A percentile compares a stretch with the other conserved stretches of the same genome.
Conservation (phyloP, 805 yeast genomes). For the Yamadazyma akitaensis region DNA sequence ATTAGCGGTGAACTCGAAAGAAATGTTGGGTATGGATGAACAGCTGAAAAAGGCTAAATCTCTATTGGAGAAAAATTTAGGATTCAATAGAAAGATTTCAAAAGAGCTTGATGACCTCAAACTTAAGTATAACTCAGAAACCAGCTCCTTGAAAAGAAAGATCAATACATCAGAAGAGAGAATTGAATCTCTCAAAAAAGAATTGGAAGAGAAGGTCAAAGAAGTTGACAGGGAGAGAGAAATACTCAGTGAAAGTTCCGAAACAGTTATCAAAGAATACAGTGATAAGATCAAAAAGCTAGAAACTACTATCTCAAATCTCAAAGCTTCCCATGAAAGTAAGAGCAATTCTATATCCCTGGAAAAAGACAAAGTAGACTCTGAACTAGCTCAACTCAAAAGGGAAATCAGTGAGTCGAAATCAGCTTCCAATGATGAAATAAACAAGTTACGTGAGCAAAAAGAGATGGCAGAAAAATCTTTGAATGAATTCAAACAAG, state of each 20-base stretch:
- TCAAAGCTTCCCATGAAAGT: conserved; percentile 14
- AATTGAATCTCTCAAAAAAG: conserved; percentile 25
- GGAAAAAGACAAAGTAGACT: conserved; percentile 4
- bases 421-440: neutral
- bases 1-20: neutral
- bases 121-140: conserved; percentile 16
- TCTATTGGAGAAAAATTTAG: neutral
- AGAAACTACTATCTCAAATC: conserved; percentile 29
- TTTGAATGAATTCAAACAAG: neutral
- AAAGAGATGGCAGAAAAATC: neutral
- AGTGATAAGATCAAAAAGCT: conserved; percentile 42
- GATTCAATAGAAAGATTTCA: neutral
- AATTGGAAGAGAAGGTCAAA: conserved; percentile 32
- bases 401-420: conserved; percentile 11
- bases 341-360: neutral
- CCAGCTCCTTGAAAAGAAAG: conserved; percentile 14
- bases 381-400: conserved; percentile 8
- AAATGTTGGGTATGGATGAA: neutral
- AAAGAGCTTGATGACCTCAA: neutral
- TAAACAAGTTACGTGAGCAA: neutral
- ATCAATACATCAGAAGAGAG: conserved; percentile 24
- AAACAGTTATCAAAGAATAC: conserved; percentile 47
- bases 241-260: conserved; percentile 47
- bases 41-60: neutral
- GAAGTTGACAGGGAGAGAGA: conserved; percentile 53